Percentiles rank a stretch among this genome's conserved stretches.
Conservation (phyloP, 257 asterid species). For the Leptodermis oblonga region DNA sequence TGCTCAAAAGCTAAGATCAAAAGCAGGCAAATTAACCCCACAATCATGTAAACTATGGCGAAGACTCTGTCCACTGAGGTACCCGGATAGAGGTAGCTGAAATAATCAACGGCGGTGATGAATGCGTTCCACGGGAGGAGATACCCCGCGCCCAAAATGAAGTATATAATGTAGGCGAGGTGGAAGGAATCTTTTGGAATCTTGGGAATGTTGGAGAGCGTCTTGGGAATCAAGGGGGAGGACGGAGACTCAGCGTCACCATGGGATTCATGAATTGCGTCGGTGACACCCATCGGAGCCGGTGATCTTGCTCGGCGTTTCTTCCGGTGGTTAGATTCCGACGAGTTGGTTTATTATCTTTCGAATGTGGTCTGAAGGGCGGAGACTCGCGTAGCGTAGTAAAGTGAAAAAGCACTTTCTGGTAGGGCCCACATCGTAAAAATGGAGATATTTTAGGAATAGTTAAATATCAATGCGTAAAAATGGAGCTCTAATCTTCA, state of each 20-base stretch:
- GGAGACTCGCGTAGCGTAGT: background rate
- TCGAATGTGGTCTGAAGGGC: background rate
- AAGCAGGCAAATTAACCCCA: constrained; percentile 48
- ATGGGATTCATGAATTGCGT: constrained; percentile 11
- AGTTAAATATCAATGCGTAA: too few relatives aligned
- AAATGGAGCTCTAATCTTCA: too few relatives aligned
- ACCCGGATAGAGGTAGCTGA: constrained; percentile 77
- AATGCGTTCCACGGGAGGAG: constrained; percentile 97
- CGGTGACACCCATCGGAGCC: constrained; percentile 18
- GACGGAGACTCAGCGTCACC: constrained; percentile 49
- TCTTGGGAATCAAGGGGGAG: constrained; percentile 27
- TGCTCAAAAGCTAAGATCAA: constrained; percentile 58
- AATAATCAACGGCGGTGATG: constrained; percentile 97
- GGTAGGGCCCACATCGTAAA: constrained; percentile 1
- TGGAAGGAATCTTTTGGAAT: constrained; percentile 70
- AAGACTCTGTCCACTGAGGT: constrained; percentile 73
- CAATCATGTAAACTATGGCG: constrained; percentile 59
- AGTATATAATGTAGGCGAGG: constrained; percentile 75
- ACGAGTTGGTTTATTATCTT: too few relatives aligned
- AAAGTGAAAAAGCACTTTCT: background rate
- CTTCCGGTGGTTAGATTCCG: background rate
- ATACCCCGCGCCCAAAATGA: constrained; percentile 74
- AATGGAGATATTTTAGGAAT: too few relatives aligned
- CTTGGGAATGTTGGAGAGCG: constrained; percentile 26
- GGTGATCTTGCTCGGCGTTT: background rate